Evolutionary conservation across 2,329 filamentous ascomycete genomes (phyloP), one percentile per base, ranked within the genome.

Genomic region (Diplocarpon rosae): DNA sequence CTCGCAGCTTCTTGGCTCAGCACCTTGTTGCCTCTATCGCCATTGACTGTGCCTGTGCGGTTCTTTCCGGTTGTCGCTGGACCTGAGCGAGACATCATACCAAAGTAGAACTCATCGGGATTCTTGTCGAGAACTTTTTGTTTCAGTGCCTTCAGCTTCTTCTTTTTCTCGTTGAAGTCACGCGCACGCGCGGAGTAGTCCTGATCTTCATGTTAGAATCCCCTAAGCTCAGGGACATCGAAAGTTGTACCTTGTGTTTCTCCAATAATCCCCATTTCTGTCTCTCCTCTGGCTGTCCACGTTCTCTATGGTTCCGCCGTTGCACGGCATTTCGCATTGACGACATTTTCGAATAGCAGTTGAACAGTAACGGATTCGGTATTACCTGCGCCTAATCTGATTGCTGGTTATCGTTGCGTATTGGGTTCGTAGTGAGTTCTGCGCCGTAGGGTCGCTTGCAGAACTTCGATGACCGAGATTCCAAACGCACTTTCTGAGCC

Each of bases 201-300:
- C 72, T 75, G 48, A 31, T 36, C 12, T 11, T 37, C 13, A 32
- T 17, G 37, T 7, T 24, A 38, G 16, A 33, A 14, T 31, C 15
- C 5, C 16, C 31, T 17, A 7, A 24, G 3, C 20, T 24, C 20
- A 24, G 7, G 7, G 20, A n/a, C 20, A 24, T 24, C 44, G 44
- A 38, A 37, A 34, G 24, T 51, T 61, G 34, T 60, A 82, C 81
- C 70, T 95, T 95, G 73, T 92, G 85, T 69, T 98, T 96, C 65
- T 96, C 92, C 50, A 96, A 80, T 16, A 96, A 76, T 52, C 92
- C 92, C 67, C 88, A 87, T 69, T 86, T 86, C 53, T 81, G 71
- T 42, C 92, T 85, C 62, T 89, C 85, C 52, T 78, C 66, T 33
- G 89, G 85, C 65, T 96, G 92, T 30, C 85, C 85, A 57, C 92